Evolutionary conservation across 805 yeast genomes (phyloP), one percentile per base, ranked within the genome.

Genomic region (Sporopachydermia lactativora): DNA sequence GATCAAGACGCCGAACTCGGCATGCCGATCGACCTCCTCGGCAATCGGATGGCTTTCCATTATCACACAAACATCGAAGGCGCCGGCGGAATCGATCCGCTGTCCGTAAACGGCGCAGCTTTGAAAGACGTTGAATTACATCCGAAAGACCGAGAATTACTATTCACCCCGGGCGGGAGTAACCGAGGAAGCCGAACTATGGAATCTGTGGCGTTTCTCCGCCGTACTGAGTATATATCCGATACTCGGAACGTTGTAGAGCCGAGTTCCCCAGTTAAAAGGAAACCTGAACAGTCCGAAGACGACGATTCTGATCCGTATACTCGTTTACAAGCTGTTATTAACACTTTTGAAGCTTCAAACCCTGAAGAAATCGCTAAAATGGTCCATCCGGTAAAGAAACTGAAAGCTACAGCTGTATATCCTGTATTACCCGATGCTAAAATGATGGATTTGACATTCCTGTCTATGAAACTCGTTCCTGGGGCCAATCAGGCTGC

Each of bases 221-320:
- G 96, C 64, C 77, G 97, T 63, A 89, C 98, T 0, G 97, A 92
- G 55, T 89, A 89, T 57, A 81, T 85, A 44, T 73, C 94, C 6
- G 52, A 55, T 18, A 48, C 46, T 19, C 46, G 45, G 41, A 46
- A 54, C 3, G 47, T 47, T 3, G 50, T 42, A 15, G 52, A 51
- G 13, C 47, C 49, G 19, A 51, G 47, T 17, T 45, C 48, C 39
- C 34, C 49, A 16, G 40, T 42, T 28, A 41, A 45, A 47, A 35
- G 39, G 37, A 19, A 42, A 37, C 24, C 51, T 47, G 34, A 49
- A 43, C 43, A 47, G 39, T 45, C 49, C 34, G 51, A 52, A 43
- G 53, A 52, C 41, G 57, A 58, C 47, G 61, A 56, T 43, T 56
- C 64, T 35, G 80, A 77, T 51, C 74, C 89, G 8, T 79, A 71